phyloP scores from a whole-genome alignment of 306 rosid species.

The Vachellia collinsii region DNA sequence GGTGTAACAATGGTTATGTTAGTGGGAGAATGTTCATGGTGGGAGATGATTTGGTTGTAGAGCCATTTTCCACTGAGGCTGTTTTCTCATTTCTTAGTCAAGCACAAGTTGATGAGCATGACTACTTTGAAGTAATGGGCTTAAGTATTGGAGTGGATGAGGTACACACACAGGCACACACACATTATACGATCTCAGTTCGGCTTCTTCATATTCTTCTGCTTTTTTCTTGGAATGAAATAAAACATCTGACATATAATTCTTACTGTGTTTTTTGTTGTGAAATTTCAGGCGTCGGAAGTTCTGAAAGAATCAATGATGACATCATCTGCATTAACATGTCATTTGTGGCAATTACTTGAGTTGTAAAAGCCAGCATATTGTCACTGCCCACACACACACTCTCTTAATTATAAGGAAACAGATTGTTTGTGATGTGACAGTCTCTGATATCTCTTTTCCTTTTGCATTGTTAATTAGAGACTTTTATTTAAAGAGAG shows the following conservation, averaged over 20 bases:
- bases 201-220: background rate
- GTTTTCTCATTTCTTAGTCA: background rate
- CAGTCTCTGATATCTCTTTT: no score
- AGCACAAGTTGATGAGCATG: background rate
- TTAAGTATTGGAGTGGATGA: background rate
- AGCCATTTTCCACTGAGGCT: background rate
- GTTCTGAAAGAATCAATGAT: background rate
- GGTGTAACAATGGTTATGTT: background rate
- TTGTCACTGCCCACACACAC: no score
- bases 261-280: background rate
- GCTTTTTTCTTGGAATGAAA: background rate
- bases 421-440: no score
- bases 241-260: no score
- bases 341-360: background rate
- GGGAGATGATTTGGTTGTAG: background rate
- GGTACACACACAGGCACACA: no score
- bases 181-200: no score
- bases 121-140: background rate
- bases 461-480: no score
- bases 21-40: background rate
- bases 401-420: no score
- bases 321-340: background rate
- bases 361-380: no score
- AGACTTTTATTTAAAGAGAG: no score
- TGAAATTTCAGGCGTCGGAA: background rate